Evolutionary conservation across 805 yeast species (phyloP).

Genomic region (Sungouiella thailandica): DNA sequence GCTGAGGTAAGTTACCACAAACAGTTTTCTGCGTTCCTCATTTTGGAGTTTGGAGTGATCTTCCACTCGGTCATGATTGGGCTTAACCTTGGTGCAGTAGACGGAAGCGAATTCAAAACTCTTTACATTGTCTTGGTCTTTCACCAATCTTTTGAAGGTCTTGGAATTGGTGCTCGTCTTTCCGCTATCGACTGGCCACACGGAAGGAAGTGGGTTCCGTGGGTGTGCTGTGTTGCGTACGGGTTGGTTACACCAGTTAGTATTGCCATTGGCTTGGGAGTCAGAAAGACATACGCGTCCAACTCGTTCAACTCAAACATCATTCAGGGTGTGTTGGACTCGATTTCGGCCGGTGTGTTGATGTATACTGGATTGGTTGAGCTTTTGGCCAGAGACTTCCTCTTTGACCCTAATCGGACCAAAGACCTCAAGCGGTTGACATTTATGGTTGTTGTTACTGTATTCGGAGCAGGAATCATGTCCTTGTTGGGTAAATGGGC

Average conservation of each 20-base stretch:
- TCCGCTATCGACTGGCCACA: slow-evolving; percentile 52
- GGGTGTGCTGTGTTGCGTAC: slow-evolving; percentile 23
- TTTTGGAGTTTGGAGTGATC: slow-evolving; percentile 29
- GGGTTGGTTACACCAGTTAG: slow-evolving; percentile 24
- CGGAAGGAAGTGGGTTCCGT: slow-evolving; percentile 41
- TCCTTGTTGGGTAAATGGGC: slow-evolving; percentile 74
- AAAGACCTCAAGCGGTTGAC: slow-evolving; percentile 8
- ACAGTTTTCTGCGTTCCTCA: slow-evolving; percentile 7
- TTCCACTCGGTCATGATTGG: slow-evolving; percentile 31
- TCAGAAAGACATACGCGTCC: slow-evolving; percentile 21
- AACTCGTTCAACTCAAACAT: slow-evolving; percentile 22
- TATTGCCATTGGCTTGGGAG: slow-evolving; percentile 26
- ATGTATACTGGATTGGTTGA: slow-evolving; percentile 27
- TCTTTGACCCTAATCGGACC: slow-evolving; percentile 19
- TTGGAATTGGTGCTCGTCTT: slow-evolving; percentile 21
- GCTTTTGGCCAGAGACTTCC: slow-evolving; percentile 28
- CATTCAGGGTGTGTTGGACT: slow-evolving; percentile 25
- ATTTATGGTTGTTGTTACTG: slow-evolving; percentile 35
- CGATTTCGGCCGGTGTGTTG: slow-evolving; percentile 25
- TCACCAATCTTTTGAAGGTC: slow-evolving; percentile 30
- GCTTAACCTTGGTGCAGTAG: slow-evolving; percentile 22
- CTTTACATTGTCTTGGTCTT: slow-evolving; percentile 25
- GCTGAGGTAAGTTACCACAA: background rate
- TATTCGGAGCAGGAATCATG: slow-evolving; percentile 67
- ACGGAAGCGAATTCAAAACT: slow-evolving; percentile 25